These are phyloP conservation scores for Chlorophyllum brunneum DNA, from an alignment of 768 basidiomycete species.

Conservation along the genomic window DNA sequence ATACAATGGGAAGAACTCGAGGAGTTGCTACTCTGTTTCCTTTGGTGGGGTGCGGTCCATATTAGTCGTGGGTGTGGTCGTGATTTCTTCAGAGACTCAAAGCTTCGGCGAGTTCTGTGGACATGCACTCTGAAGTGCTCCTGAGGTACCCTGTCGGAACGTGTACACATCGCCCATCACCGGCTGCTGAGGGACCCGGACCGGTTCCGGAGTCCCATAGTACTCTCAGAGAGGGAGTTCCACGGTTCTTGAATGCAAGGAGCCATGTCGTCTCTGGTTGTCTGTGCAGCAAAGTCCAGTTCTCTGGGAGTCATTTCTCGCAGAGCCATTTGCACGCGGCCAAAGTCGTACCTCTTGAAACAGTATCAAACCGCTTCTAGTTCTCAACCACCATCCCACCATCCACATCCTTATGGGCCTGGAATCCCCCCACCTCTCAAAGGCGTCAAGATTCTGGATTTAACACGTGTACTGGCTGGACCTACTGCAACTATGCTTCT, in stretches of 20 bases:
- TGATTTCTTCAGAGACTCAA: too few species aligned
- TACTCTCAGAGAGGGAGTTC: too few species aligned
- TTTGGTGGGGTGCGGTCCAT: too few species aligned
- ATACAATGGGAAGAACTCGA: neutral
- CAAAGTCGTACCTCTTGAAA: neutral
- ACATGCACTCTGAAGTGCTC: too few species aligned
- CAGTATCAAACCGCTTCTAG: slow-evolving; percentile 7
- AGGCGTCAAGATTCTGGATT: slow-evolving; percentile 81
- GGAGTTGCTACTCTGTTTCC: too few species aligned
- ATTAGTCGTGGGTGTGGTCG: too few species aligned
- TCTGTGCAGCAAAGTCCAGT: neutral
- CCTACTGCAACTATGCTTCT: slow-evolving; percentile 91
- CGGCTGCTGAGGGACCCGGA: neutral
- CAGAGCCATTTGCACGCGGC: neutral
- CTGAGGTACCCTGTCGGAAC: too few species aligned
- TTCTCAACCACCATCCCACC: slow-evolving; percentile 2
- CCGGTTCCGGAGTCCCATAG: too few species aligned
- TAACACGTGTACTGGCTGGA: slow-evolving; percentile 89
- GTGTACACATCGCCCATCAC: too few species aligned
- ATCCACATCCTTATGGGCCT: slow-evolving; percentile 27
- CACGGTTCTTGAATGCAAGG: neutral
- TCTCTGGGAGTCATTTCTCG: neutral
- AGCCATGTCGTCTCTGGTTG: slow-evolving; percentile 1
- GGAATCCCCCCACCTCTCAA: slow-evolving; percentile 77
- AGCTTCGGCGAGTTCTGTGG: too few species aligned